Evolutionary conservation across 495 filamentous ascomycete species (phyloP).

Genomic region (Trichoderma gamsii): DNA sequence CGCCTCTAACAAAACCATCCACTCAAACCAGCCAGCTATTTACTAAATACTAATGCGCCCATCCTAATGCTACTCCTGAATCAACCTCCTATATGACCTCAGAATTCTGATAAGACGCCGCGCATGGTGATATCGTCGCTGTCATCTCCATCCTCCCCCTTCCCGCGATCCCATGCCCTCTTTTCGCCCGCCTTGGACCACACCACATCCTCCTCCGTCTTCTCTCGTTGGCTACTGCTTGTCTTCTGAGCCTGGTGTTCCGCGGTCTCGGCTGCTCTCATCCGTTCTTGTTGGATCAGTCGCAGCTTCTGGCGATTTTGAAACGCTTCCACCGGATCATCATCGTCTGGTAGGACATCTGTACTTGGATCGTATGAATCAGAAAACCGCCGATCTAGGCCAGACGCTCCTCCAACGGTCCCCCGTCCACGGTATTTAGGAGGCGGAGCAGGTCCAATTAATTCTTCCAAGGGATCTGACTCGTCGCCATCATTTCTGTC

Average conservation of each 20-base stretch:
- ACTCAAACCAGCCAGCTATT: not conserved
- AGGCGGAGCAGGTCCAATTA: constrained; percentile 72
- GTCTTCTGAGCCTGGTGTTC: constrained; percentile 71
- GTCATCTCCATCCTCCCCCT: constrained; percentile 52
- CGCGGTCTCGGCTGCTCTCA: constrained; percentile 72
- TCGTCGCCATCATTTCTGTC: constrained; percentile 35
- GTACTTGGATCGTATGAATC: constrained; percentile 66
- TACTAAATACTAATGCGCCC: not conserved
- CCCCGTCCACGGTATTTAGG: constrained; percentile 75
- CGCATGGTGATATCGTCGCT: not conserved
- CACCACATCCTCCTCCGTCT: constrained; percentile 61
- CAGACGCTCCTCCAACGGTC: constrained; percentile 45
- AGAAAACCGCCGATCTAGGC: constrained; percentile 76
- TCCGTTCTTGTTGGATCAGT: constrained; percentile 65
- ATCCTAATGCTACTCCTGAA: not conserved
- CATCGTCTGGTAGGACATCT: constrained; percentile 58
- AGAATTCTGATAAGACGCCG: not conserved
- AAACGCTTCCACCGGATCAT: constrained; percentile 66
- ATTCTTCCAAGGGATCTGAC: constrained; percentile 71
- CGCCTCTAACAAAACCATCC: not conserved
- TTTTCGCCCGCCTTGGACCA: constrained; percentile 76
- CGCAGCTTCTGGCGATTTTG: constrained; percentile 82
- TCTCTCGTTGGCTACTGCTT: constrained; percentile 58
- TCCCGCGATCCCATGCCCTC: constrained; percentile 90
- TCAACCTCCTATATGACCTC: not conserved